Evolutionary conservation across 805 yeast genomes (phyloP).

Genomic region (Kodamaea hsintzibuensis): DNA sequence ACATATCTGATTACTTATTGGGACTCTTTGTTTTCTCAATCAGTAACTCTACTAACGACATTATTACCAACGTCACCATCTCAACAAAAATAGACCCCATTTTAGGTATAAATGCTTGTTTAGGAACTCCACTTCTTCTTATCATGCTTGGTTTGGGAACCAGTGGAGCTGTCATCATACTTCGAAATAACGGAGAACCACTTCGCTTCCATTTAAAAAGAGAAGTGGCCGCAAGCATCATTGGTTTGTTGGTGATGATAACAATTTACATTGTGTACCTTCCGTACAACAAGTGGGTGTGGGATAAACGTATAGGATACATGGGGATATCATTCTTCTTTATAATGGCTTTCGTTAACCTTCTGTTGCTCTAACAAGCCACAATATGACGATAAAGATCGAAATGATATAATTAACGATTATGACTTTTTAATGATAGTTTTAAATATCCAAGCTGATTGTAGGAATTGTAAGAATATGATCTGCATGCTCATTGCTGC

Average conservation of each 20-base stretch:
- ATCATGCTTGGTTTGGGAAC: slow-evolving; percentile 52
- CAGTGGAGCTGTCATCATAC: slow-evolving; percentile 29
- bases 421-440: no score
- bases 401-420: neutral
- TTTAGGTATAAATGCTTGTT: slow-evolving; percentile 51
- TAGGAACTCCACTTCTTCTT: slow-evolving; percentile 54
- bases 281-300: slow-evolving; percentile 35
- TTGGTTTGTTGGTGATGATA: slow-evolving; percentile 26
- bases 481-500: no score
- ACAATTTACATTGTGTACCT: slow-evolving; percentile 25
- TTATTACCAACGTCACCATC: slow-evolving; percentile 50
- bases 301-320: slow-evolving; percentile 32
- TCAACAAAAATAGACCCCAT: slow-evolving; percentile 39
- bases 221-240: slow-evolving; percentile 25
- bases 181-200: slow-evolving; percentile 5
- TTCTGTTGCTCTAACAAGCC: neutral
- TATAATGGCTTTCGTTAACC: neutral
- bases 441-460: no score
- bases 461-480: no score
- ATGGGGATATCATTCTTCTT: slow-evolving; percentile 9
- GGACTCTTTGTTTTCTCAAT: slow-evolving; percentile 51
- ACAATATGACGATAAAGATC: neutral
- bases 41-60: slow-evolving; percentile 54
- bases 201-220: slow-evolving; percentile 22
- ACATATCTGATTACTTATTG: slow-evolving; percentile 46